These are phyloP conservation scores for Coffea humblotiana DNA, from an alignment of 305 asterid genomes.

Conservation along the genomic window DNA sequence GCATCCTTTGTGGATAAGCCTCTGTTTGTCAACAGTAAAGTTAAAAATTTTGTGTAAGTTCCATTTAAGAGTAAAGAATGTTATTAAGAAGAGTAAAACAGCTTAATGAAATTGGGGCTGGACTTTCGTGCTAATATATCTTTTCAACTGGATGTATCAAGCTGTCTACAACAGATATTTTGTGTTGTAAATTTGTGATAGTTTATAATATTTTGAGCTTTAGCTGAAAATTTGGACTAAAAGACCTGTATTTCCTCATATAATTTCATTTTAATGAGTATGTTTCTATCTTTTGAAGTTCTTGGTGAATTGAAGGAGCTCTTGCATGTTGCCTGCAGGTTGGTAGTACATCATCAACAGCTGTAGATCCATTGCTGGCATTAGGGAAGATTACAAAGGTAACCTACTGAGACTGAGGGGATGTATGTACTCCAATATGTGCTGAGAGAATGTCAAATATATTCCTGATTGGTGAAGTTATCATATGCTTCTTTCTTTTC, in stretches of 20 bases:
- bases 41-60: neutral
- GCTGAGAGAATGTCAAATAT: neutral
- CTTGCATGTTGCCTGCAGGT: slow-evolving; percentile 48
- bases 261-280: neutral
- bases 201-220: neutral
- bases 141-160: neutral
- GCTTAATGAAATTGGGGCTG: neutral
- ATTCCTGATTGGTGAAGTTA: slow-evolving; percentile 1
- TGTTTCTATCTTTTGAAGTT: neutral
- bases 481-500: neutral
- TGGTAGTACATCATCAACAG: slow-evolving; percentile 92
- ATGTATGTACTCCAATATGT: neutral
- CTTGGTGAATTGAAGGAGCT: slow-evolving; percentile 4
- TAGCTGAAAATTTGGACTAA: neutral
- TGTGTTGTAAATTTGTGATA: neutral
- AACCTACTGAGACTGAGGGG: slow-evolving; percentile 7
- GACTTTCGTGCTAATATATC: neutral
- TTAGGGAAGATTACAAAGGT: slow-evolving; percentile 72
- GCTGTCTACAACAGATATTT: neutral
- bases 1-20: neutral
- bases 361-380: slow-evolving; percentile 82
- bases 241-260: neutral
- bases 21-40: neutral
- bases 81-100: neutral
- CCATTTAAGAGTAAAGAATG: neutral